A percentile compares a stretch with the other conserved stretches of the same genome.
Evolutionary conservation across 768 basidiomycete species (phyloP).

Genomic region (Lactarius indigo): DNA sequence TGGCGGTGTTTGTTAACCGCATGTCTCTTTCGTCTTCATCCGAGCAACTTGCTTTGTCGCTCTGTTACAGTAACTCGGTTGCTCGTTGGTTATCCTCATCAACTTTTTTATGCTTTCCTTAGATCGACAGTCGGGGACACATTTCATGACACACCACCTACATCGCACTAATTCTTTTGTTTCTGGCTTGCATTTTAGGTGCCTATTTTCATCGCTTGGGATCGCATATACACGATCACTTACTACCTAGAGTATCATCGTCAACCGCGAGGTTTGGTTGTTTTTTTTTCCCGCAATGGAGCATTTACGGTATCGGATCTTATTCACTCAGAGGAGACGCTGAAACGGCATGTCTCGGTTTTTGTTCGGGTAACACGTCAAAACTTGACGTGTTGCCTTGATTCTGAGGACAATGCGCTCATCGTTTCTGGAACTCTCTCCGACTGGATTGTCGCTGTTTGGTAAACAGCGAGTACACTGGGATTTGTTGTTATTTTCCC

Average conservation of each 20-base stretch:
- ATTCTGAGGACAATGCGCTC: too few species aligned
- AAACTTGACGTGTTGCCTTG: not conserved
- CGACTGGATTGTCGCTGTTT: not conserved
- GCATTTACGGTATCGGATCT: too few species aligned
- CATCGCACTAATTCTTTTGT: not conserved
- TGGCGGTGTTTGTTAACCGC: conserved; percentile 2
- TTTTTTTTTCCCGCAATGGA: too few species aligned
- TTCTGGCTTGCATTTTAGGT: not conserved
- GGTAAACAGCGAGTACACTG: not conserved
- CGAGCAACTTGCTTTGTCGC: not conserved
- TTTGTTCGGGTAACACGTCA: too few species aligned
- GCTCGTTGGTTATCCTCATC: not conserved
- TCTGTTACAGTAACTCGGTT: not conserved
- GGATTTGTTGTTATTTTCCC: not conserved
- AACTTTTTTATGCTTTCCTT: not conserved
- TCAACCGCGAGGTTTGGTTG: too few species aligned
- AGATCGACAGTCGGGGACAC: not conserved
- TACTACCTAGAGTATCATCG: conserved; percentile 10
- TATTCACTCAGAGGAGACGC: too few species aligned
- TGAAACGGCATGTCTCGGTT: too few species aligned
- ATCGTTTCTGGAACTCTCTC: not conserved
- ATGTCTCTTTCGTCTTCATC: not conserved
- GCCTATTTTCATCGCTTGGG: not conserved
- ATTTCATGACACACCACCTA: not conserved
- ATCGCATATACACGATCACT: not conserved